These are phyloP conservation scores for Poronia punctata DNA, from an alignment of 495 filamentous ascomycete species.

Conservation along the genomic window DNA sequence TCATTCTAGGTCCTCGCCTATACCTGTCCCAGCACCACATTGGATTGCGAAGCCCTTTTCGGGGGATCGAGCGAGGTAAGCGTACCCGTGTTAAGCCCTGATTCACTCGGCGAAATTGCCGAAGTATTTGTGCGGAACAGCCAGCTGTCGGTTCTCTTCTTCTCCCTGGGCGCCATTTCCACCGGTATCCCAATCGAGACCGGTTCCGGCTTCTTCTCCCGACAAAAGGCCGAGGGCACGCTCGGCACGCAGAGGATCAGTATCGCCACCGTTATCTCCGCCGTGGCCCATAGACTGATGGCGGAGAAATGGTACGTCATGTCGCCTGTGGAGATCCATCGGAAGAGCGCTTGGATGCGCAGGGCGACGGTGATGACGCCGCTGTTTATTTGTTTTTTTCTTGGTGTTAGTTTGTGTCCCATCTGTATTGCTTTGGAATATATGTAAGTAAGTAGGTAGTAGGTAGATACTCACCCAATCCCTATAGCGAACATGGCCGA, in stretches of 20 bases:
- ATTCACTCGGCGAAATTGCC: too few species aligned
- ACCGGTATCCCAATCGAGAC: too few species aligned
- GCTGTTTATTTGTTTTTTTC: neutral
- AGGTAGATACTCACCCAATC: neutral
- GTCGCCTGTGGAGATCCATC: slow-evolving; percentile 3
- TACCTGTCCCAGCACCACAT: too few species aligned
- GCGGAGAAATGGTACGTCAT: slow-evolving; percentile 7
- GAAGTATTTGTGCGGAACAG: slow-evolving; percentile 53
- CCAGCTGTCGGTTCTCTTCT: slow-evolving; percentile 64
- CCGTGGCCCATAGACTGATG: slow-evolving; percentile 4
- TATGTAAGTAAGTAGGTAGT: too few species aligned
- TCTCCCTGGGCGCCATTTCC: slow-evolving; percentile 60
- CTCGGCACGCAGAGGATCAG: slow-evolving; percentile 7
- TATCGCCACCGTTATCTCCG: slow-evolving; percentile 8
- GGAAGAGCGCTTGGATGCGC: neutral
- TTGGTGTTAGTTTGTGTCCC: neutral
- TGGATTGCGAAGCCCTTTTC: too few species aligned
- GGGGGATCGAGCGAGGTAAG: too few species aligned
- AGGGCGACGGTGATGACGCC: neutral
- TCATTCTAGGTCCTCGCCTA: too few species aligned
- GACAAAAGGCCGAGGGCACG: too few species aligned
- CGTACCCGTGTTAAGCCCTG: too few species aligned
- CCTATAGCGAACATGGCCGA: neutral
- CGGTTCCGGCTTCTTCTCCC: too few species aligned
- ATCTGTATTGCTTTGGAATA: too few species aligned